These are phyloP conservation scores for Pezicula radicicola DNA, from an alignment of 2,329 filamentous ascomycete genomes.

Conservation along the genomic window DNA sequence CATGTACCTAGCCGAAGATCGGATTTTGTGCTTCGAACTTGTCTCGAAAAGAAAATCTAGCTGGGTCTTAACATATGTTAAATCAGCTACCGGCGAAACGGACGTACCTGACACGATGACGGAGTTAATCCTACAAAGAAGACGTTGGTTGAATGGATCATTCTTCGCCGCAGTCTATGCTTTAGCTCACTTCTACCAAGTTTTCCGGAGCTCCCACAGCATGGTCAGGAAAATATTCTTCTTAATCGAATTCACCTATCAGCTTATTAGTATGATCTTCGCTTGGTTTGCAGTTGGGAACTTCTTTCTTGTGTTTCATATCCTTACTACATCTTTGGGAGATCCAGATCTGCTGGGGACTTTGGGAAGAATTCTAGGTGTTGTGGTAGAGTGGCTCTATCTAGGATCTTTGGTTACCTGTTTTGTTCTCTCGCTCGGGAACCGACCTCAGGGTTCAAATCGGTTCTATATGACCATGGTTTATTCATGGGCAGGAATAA, in stretches of 20 bases:
- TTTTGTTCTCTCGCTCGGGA: constrained; percentile 89
- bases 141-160: constrained; percentile 71
- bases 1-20: constrained; percentile 59
- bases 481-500: constrained; percentile 91
- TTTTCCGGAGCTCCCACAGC: constrained; percentile 68
- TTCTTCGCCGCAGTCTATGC: constrained; percentile 74
- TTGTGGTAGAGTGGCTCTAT: constrained; percentile 96
- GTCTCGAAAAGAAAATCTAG: constrained; percentile 67
- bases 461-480: constrained; percentile 93
- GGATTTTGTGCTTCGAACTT: constrained; percentile 62
- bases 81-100: constrained; percentile 67
- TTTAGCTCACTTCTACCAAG: constrained; percentile 64
- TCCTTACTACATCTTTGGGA: constrained; percentile 82
- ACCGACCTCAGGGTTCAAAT: constrained; percentile 87
- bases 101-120: constrained; percentile 68
- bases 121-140: constrained; percentile 69
- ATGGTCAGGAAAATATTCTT: constrained; percentile 63
- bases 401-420: constrained; percentile 85
- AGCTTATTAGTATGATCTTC: constrained; percentile 64
- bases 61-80: constrained; percentile 72
- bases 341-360: constrained; percentile 65
- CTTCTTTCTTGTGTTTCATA: constrained; percentile 35
- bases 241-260: constrained; percentile 69
- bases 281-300: constrained; percentile 64
- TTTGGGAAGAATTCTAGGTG: constrained; percentile 73